Base-by-base conservation (phyloP, 768 basidiomycete species). In the Punctularia strigosozonata region DNA sequence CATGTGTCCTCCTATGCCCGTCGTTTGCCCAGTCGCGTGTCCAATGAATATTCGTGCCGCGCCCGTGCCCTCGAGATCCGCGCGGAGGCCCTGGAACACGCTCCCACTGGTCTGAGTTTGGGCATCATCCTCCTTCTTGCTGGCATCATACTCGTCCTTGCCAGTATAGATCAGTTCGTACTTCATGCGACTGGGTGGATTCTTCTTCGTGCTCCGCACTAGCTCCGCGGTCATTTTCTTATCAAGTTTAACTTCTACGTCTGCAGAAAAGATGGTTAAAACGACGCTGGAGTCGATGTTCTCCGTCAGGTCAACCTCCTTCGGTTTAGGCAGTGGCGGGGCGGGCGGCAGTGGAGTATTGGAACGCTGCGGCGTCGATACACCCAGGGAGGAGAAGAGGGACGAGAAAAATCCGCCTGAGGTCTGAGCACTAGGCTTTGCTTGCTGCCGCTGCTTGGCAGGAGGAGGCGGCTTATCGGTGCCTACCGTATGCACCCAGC, bases 141-240 rank as follows among this genome's bases (percentile, higher is more conserved):
- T 85, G 8, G 73, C 69, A 42, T 87, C 84, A 53, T 80, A 85
- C 46, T 85, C 83, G 28, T 78, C 77, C 50, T 84, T 83, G 3
- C 78, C 82, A 3, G 87, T 90, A 62, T 87, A 98, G 28, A 99
- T 88, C 10, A 99, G 66, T 47, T 84, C 76, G 39, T 85, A 83
- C 40, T 69, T 77, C 53, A 91, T 71, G 37, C 64, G 71, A 4
- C 60, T 62, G 0, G 94, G 94, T 0, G 88, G 84, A 39, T 85
- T 80, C 66, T 99, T 99, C 71, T 97, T 97, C 8, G 92, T 99
- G 1, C 89, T 86, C 42, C 94, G 68, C 43, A 83, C 71, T 24
- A 98, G 63, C 56, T 97, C 94, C 6, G 63, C 56, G 2, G 73
- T 64, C 35, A 82, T 61, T 51, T 80, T 84, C 56, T 73, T 68